Conservation (phyloP, 441 rosid species). For the Flueggea neowawraea region DNA sequence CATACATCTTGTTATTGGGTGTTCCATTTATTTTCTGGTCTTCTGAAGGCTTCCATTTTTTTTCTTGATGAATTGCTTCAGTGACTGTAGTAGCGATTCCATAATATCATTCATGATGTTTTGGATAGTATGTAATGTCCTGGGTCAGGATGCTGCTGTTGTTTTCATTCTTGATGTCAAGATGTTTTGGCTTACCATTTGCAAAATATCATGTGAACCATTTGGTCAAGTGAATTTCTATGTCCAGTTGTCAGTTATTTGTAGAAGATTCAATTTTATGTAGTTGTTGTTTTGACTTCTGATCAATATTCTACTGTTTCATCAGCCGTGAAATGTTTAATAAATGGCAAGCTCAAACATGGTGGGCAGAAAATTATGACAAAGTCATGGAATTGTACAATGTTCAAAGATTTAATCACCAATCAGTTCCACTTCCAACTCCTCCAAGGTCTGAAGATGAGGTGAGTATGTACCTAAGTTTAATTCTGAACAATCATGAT, state of each 20-base stretch:
- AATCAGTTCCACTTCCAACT: constrained; percentile 65
- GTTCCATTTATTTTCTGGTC: too few species aligned
- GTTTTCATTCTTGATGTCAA: not conserved
- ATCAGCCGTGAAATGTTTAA: constrained; percentile 94
- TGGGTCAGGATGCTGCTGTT: not conserved
- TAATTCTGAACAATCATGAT: not conserved
- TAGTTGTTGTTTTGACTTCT: constrained; percentile 8
- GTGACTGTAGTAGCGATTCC: too few species aligned
- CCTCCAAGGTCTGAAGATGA: constrained; percentile 73
- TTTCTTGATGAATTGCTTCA: too few species aligned
- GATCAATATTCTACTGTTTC: constrained; percentile 13
- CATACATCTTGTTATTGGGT: too few species aligned
- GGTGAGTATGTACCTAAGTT: constrained; percentile 34
- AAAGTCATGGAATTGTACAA: constrained; percentile 94
- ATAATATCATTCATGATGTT: not conserved
- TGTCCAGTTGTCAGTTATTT: not conserved
- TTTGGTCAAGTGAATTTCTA: not conserved
- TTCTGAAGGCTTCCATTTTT: too few species aligned
- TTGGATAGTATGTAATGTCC: not conserved
- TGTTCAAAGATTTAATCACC: constrained; percentile 65
- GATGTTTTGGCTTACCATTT: not conserved
- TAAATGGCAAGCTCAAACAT: constrained; percentile 94
- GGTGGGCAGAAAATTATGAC: constrained; percentile 95
- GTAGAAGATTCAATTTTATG: not conserved
- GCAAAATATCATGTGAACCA: not conserved